phyloP scores from a whole-genome alignment of 768 basidiomycete genomes.

The Trametes cinnabarina region DNA sequence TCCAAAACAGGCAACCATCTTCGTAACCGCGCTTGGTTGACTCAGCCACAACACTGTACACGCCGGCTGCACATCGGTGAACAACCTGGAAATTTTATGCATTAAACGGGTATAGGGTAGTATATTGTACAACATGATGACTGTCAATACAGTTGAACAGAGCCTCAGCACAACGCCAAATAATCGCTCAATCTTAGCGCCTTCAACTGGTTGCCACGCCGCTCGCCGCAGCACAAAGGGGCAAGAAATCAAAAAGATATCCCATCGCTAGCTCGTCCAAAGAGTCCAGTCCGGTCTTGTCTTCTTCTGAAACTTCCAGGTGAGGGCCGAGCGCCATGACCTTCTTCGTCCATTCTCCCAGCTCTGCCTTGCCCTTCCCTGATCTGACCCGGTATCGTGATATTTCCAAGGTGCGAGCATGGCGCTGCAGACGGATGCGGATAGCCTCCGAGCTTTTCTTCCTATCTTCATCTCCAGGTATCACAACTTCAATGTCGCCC shows the following conservation, averaged over 20 bases:
- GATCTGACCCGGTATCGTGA: conserved; percentile 12
- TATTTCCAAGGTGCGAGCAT: conserved; percentile 22
- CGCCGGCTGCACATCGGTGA: too few relatives aligned
- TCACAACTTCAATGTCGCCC: conserved; percentile 47
- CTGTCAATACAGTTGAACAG: too few relatives aligned
- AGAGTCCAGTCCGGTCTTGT: conserved; percentile 7
- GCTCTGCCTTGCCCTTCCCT: not conserved
- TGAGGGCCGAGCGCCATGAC: conserved; percentile 15
- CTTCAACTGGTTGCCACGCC: too few relatives aligned
- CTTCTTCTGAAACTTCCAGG: not conserved
- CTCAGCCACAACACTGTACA: too few relatives aligned
- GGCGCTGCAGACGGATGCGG: conserved; percentile 18
- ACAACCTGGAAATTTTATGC: too few relatives aligned
- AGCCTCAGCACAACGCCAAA: too few relatives aligned
- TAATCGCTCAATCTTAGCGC: too few relatives aligned
- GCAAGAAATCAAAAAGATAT: conserved; percentile 19
- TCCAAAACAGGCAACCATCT: conserved; percentile 10
- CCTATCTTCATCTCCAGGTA: conserved; percentile 20
- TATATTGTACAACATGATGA: too few relatives aligned
- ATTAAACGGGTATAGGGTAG: too few relatives aligned
- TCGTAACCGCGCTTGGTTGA: not conserved
- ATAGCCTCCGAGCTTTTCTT: conserved; percentile 1
- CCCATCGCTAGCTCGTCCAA: conserved; percentile 11
- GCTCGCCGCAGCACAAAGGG: conserved; percentile 22
- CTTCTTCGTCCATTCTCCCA: conserved; percentile 28